Evolutionary conservation across 1,139 yeast species (phyloP), one percentile per base, ranked within the genome.

Genomic region (Diutina mesorugosa): DNA sequence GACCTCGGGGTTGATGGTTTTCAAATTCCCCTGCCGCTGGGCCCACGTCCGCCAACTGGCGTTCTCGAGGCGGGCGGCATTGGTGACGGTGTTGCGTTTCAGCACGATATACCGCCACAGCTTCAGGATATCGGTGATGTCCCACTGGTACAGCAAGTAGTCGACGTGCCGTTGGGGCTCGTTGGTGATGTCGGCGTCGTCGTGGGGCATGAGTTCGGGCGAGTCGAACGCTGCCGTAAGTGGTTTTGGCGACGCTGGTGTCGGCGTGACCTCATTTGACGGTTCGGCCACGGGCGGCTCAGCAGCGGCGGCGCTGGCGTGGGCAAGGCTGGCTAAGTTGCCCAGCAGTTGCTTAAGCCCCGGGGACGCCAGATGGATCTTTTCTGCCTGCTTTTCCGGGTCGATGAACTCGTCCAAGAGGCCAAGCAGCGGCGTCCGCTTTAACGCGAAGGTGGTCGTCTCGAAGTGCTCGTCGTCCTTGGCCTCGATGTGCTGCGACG

Each of bases 121-220:
- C 62, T 88, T 88, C 14, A 96, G 87, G 48, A 93, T 89, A 68
- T 93, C 99, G 5, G 84, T 75, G 62, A 91, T 98, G 64, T 90
- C 90, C 99, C 99, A 93, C 67, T 93, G 81, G 67, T 93, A 97
- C 5, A 97, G 88, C 53, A 93, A 77, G 69, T 93, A 93, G 72
- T 93, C 99, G 16, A 93, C 99, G 66, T 91, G 97, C 56, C 85
- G 80, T 55, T 87, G 81, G 6, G 98, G 97, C 65, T 88, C 95
- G 61, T 81, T 81, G 56, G 80, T 80, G 47, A 91, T 77, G 64
- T 87, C 95, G 35, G 84, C 81, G 70, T 93, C 99, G 69, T 93
- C 99, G 64, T 87, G 90, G 16, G 90, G 88, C 45, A 71, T 66
- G 59, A 76, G 64, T 55, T 77, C 80, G 0, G 77, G 78, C 55